Evolutionary conservation across 2,329 filamentous ascomycete species (phyloP).

Genomic region (Aspergillus fumigatiaffinis): DNA sequence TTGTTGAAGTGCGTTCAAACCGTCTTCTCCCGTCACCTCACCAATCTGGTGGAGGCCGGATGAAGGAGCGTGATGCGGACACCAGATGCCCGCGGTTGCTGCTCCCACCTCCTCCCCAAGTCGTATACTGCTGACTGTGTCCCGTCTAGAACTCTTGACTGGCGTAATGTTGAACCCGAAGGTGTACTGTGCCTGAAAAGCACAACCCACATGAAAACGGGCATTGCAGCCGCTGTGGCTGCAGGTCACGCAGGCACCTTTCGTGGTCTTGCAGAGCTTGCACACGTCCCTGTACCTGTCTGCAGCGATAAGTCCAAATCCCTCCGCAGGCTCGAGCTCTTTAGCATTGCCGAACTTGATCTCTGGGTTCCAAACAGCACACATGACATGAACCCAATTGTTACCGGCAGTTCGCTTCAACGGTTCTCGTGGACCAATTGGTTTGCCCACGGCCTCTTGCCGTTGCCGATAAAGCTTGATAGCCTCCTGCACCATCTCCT

Average conservation of each 20-base stretch:
- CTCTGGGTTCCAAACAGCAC: constrained; percentile 86
- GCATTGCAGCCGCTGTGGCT: constrained; percentile 53
- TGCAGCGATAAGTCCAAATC: constrained; percentile 75
- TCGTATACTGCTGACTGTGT: constrained; percentile 74
- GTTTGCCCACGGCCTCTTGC: constrained; percentile 80
- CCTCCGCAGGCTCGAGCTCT: constrained; percentile 80
- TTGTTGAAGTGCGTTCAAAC: constrained; percentile 76
- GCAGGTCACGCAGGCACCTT: constrained; percentile 79
- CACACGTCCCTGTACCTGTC: constrained; percentile 72
- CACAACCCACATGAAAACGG: constrained; percentile 83
- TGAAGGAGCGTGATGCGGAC: constrained; percentile 79
- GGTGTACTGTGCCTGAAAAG: constrained; percentile 73
- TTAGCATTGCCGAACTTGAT: constrained; percentile 86
- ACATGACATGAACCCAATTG: constrained; percentile 96
- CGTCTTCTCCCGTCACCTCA: constrained; percentile 67
- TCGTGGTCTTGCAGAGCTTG: constrained; percentile 71
- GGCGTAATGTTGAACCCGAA: constrained; percentile 89
- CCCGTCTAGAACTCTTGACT: constrained; percentile 81
- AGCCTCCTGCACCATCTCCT: constrained; percentile 73
- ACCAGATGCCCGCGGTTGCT: constrained; percentile 87
- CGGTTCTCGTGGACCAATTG: constrained; percentile 78
- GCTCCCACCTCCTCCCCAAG: constrained; percentile 75
- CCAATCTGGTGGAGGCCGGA: constrained; percentile 72
- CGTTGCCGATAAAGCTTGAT: constrained; percentile 77
- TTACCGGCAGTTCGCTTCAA: constrained; percentile 93